Evolutionary conservation across 208 protist species (phyloP), one percentile per base, ranked within the genome.

Genomic region (Tritrichomonas foetus): DNA sequence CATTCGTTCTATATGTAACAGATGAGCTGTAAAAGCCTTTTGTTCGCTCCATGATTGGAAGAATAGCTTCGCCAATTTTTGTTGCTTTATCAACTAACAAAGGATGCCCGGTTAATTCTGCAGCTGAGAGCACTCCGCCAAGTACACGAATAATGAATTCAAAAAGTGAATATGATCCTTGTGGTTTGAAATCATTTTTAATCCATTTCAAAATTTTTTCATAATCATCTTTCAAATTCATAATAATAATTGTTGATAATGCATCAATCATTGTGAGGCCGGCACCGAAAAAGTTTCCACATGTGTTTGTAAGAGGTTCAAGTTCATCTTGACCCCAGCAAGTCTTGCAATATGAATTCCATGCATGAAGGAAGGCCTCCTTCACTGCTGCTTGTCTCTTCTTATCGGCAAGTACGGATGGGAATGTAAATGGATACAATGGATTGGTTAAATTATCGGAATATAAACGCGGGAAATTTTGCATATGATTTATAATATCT

Each of bases 91-190:
- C 61, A 27, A 39, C 94, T 93, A 72, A 96, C 94, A 22, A 93
- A 61, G 11, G 96, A 53, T 97, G 95, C 16, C 82, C 61, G 30
- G 95, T 95, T 9, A 97, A 75, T 14, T 96, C 53, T 72, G 96
- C 97, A 11, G 95, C 96, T 33, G 95, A 80, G 0, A 97, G 64
- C 36, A 97, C 94, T 27, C 96, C 96, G 30, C 96, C 96, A 25
- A 97, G 25, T 49, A 95, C 93, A 39, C 97, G 53, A 93, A 97
- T 97, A 33, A 30, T 96, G 30, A 96, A 96, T 93, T 97, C 97
- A 94, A 97, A 97, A 22, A 97, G 64, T 36, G 93, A 96, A 1
- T 22, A 78, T 8, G 2, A 9, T 8, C 69, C 69, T 49, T 39
- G 3, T 16, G 36, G 25, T 5, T 39, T 47, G 25, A 78, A 78